phyloP scores from a whole-genome alignment of 2,329 filamentous ascomycete species.

The Thermothelomyces thermophilus region DNA sequence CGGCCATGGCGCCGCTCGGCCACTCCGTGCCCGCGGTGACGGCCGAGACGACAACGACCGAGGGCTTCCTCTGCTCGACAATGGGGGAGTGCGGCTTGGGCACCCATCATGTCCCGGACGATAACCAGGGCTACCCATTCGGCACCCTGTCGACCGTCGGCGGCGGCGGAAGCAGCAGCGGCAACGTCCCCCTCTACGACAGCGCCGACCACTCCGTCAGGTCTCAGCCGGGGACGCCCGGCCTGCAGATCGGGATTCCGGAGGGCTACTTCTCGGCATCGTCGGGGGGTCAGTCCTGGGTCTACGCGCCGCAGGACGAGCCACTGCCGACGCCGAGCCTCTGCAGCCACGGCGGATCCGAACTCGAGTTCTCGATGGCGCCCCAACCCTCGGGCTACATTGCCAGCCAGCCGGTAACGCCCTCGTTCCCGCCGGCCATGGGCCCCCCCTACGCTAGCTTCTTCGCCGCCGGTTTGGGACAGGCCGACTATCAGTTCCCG shows the following conservation, averaged over 20 bases:
- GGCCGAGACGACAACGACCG: slow-evolving; percentile 12
- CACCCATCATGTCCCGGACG: slow-evolving; percentile 34
- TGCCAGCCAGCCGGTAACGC: slow-evolving; percentile 44
- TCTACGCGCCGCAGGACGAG: slow-evolving; percentile 39
- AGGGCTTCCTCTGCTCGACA: slow-evolving; percentile 25
- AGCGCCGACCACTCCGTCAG: slow-evolving; percentile 37
- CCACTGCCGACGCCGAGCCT: slow-evolving; percentile 43
- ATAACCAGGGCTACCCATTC: slow-evolving; percentile 29
- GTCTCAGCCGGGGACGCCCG: slow-evolving; percentile 49
- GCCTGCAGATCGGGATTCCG: slow-evolving; percentile 38
- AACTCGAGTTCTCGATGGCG: slow-evolving; percentile 39
- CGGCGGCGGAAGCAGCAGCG: too few relatives aligned
- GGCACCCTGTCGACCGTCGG: slow-evolving; percentile 18
- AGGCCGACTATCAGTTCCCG: slow-evolving; percentile 48
- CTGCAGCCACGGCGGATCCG: slow-evolving; percentile 36
- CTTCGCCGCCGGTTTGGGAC: slow-evolving; percentile 28
- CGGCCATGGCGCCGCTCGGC: slow-evolving; percentile 33
- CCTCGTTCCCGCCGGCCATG: slow-evolving; percentile 39
- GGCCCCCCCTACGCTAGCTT: slow-evolving; percentile 34
- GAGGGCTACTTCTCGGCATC: slow-evolving; percentile 35
- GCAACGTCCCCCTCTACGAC: slow-evolving; percentile 25
- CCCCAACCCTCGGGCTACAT: slow-evolving; percentile 40
- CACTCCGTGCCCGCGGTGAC: slow-evolving; percentile 41
- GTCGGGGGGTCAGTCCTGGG: slow-evolving; percentile 28
- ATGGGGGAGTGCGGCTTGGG: slow-evolving; percentile 36